Conservation (phyloP, 345 rosid species). For the Dipteronia dyeriana region DNA sequence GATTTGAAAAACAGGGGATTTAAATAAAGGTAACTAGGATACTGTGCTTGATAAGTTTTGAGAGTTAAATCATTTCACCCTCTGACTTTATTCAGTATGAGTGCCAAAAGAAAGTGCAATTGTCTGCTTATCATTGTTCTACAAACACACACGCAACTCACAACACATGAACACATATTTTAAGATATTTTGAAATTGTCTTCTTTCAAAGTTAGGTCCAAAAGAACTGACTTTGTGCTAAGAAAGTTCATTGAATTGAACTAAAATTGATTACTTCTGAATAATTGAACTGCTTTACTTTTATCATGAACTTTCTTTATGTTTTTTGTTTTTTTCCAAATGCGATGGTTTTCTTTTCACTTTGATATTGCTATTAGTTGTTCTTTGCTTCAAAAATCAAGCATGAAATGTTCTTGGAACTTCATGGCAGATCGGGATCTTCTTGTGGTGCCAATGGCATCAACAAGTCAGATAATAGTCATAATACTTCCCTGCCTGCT, state of each 20-base stretch:
- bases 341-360: not conserved
- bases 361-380: not conserved
- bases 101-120: constrained; percentile 5
- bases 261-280: not conserved
- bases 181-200: not conserved
- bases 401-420: constrained; percentile 8
- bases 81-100: not conserved
- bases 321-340: not conserved
- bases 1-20: constrained; percentile 1
- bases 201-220: not conserved
- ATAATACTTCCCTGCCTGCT: constrained; percentile 30
- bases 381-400: not conserved
- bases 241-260: not conserved
- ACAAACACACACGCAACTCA: not conserved
- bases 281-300: not conserved
- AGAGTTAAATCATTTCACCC: not conserved
- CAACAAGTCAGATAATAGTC: constrained; percentile 37
- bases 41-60: not conserved
- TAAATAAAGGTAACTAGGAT: not conserved
- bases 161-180: not conserved
- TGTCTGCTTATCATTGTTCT: not conserved
- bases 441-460: constrained; percentile 31
- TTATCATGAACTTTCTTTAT: not conserved
- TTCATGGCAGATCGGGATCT: constrained; percentile 44
- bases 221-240: not conserved